A percentile compares a stretch with the other conserved stretches of the same genome.
Conservation (phyloP, 2,329 filamentous ascomycete species). For the Calonectria hawksworthii region DNA sequence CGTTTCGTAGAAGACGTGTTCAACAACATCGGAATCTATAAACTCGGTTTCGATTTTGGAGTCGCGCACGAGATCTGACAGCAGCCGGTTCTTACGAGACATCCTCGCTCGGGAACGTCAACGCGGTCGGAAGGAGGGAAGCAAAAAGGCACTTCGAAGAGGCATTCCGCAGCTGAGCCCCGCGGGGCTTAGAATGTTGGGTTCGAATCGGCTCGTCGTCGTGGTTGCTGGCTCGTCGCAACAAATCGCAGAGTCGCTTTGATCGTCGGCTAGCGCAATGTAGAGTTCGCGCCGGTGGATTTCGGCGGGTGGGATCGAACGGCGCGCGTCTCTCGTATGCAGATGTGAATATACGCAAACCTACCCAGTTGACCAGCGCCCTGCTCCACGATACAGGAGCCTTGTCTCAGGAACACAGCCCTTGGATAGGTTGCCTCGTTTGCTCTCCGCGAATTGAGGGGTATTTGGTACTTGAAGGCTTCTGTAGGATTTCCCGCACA, state of each 20-base stretch:
- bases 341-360: no score
- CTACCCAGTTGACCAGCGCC: no score
- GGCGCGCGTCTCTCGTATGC: accelerated
- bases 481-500: background rate
- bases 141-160: background rate
- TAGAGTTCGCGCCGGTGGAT: background rate
- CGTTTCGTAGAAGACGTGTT: background rate
- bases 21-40: background rate
- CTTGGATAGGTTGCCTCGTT: background rate
- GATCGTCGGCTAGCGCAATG: background rate
- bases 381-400: no score
- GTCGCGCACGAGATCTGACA: background rate
- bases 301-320: background rate
- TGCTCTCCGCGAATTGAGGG: background rate
- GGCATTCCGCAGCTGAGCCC: background rate
- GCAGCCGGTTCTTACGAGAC: background rate
- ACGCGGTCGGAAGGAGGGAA: no score
- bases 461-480: background rate
- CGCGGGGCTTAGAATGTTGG: background rate
- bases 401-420: background rate
- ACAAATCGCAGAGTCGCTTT: background rate
- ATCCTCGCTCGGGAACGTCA: background rate
- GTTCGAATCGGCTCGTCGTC: background rate
- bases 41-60: background rate
- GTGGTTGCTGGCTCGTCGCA: background rate